phyloP scores from a whole-genome alignment of 2,329 filamentous ascomycete genomes.

The Neonectria sp. region DNA sequence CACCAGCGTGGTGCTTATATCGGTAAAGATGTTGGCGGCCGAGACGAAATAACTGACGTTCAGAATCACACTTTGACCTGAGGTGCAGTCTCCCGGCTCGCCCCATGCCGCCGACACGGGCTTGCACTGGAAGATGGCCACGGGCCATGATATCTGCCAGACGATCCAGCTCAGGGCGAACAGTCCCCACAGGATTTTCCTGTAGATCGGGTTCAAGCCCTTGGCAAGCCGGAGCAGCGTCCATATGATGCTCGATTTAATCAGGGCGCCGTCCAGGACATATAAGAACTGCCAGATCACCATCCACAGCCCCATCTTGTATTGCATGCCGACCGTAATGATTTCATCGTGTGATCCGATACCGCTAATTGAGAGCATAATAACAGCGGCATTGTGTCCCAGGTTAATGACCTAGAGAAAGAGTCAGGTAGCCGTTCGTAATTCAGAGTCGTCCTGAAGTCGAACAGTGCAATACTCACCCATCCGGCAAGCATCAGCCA shows the following conservation, averaged over 20 bases:
- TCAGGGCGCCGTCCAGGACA: conserved; percentile 32
- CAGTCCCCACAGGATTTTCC: conserved; percentile 17
- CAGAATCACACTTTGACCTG: conserved; percentile 32
- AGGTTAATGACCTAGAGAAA: conserved; percentile 33
- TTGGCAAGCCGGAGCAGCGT: conserved; percentile 36
- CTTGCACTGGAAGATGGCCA: conserved; percentile 42
- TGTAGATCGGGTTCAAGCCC: conserved; percentile 27
- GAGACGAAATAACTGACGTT: conserved; percentile 37
- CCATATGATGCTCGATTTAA: conserved; percentile 38
- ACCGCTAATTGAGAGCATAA: conserved; percentile 27
- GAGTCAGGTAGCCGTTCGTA: not conserved
- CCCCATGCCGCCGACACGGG: conserved; percentile 38
- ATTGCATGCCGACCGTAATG: conserved; percentile 37
- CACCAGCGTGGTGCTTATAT: conserved; percentile 30
- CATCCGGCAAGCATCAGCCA: conserved; percentile 35
- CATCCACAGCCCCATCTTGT: conserved; percentile 36
- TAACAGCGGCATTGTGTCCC: conserved; percentile 32
- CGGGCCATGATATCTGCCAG: conserved; percentile 39
- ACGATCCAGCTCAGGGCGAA: conserved; percentile 34
- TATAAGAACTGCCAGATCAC: conserved; percentile 40
- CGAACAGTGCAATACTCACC: conserved; percentile 25
- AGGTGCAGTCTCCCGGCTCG: conserved; percentile 33
- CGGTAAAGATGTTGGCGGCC: conserved; percentile 36
- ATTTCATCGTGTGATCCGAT: conserved; percentile 33
- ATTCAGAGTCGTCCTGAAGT: not conserved